Conservation (phyloP, 805 yeast species). For the Barnettozyma populi region DNA sequence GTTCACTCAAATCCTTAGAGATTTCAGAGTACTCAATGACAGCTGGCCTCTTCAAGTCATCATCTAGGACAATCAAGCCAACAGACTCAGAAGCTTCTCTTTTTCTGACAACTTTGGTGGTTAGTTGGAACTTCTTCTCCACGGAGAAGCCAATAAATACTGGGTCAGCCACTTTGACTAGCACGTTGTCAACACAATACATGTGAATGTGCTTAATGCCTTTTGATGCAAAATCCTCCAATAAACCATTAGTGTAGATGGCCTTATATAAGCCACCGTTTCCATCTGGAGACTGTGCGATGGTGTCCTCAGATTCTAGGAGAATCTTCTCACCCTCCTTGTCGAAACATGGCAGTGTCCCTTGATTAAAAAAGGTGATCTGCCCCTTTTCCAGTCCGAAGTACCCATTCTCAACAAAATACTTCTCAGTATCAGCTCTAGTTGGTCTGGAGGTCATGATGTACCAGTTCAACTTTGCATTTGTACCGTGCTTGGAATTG, state of each 20-base stretch:
- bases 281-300: slow-evolving; percentile 93
- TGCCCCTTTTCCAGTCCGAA: slow-evolving; percentile 66
- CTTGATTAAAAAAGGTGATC: slow-evolving; percentile 85
- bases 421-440: slow-evolving; percentile 63
- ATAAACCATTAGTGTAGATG: slow-evolving; percentile 52
- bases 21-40: slow-evolving; percentile 96
- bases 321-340: slow-evolving; percentile 65
- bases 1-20: slow-evolving; percentile 63
- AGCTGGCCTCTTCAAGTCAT: slow-evolving; percentile 54
- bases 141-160: slow-evolving; percentile 77
- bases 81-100: slow-evolving; percentile 83
- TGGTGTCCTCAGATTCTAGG: slow-evolving; percentile 45
- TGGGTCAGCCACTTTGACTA: slow-evolving; percentile 93
- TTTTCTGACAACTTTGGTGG: slow-evolving; percentile 94
- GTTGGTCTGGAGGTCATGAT: slow-evolving; percentile 95
- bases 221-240: slow-evolving; percentile 59
- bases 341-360: slow-evolving; percentile 86
- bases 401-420: slow-evolving; percentile 52
- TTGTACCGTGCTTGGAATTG: slow-evolving; percentile 24
- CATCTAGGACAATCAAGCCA: slow-evolving; percentile 79
- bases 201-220: slow-evolving; percentile 88
- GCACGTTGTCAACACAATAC: slow-evolving; percentile 94
- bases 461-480: slow-evolving; percentile 64
- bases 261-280: slow-evolving; percentile 96
- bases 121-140: slow-evolving; percentile 58